Base-by-base conservation (phyloP, 768 basidiomycete genomes). In the Suillus weaverae region DNA sequence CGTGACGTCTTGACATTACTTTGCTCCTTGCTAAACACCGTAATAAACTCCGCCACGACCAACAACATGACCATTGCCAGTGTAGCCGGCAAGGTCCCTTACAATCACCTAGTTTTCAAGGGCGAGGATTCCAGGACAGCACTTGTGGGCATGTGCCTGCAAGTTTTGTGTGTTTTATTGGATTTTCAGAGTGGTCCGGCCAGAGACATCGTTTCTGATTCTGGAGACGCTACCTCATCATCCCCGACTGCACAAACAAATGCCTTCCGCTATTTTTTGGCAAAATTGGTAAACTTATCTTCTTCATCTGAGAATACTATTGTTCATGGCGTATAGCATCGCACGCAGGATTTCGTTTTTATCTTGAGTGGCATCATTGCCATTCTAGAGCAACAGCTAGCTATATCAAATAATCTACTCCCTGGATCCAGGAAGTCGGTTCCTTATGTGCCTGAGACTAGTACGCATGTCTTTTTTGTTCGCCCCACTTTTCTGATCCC, bases 1-100 rank as follows among this genome's bases (percentile, higher is more conserved):
- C 86, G 91, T 50, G 86, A 95, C 70, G 89, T 96, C n/a, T 83
- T 99, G 62, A 95, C 96, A 4, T 80, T 98, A 33, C 79, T 99
- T 9, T 99, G 97, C 77, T 98, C 96, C 5, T 79, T 97, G 53
- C 80, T 99, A 65, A 99, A 99, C 73, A 97, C 94, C 11, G 87
- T 88, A 62, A 85, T 93, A 84, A 92, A 90, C 75, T 86, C 89
- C 0, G 76, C 87, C 41, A 81, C 80, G 38, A 76, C 80, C 30
- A 83, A 76, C 53, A 78, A 78, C 50, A 84, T 80, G 54, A 83
- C 83, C 22, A 85, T 93, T 60, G 87, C 85, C 32, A 83, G 85
- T 30, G 86, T 93, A 77, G 86, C 91, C 0, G 90, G 90, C 33
- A 91, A 88, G 69, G 77, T 95, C 33, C 94, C 94, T 0, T 96